phyloP scores from a whole-genome alignment of 306 rosid species.

The Myrica gale region DNA sequence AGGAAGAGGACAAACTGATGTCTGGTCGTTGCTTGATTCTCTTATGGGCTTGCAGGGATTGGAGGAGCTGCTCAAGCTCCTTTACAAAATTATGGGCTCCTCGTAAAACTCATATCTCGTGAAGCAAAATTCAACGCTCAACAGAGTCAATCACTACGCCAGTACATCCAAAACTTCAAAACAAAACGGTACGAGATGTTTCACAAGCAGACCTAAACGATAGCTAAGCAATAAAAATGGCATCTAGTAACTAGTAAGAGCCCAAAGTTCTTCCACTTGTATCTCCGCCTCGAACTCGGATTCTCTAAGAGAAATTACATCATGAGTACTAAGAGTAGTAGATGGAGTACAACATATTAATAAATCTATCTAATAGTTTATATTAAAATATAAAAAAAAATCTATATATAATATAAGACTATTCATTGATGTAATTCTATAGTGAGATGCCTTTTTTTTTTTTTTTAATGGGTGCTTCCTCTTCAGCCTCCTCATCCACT shows the following conservation, averaged over 20 bases:
- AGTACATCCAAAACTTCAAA: background rate
- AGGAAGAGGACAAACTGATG: background rate
- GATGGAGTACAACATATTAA: no score
- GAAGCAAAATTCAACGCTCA: background rate
- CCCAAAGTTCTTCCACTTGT: slow-evolving; percentile 33
- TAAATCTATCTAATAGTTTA: no score
- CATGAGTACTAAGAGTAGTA: no score
- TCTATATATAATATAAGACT: no score
- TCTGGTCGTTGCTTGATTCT: slow-evolving; percentile 17
- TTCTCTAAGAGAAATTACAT: no score
- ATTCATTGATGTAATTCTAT: no score
- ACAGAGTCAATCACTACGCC: background rate
- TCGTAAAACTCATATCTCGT: no score
- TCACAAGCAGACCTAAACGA: background rate
- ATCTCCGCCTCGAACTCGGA: slow-evolving; percentile 63
- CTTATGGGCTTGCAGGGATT: slow-evolving; percentile 30
- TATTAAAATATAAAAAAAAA: no score
- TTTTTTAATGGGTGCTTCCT: slow-evolving; percentile 53
- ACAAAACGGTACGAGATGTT: background rate
- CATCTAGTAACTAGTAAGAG: slow-evolving; percentile 13
- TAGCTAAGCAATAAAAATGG: background rate
- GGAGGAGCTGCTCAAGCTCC: slow-evolving; percentile 42
- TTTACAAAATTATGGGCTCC: slow-evolving; percentile 46
- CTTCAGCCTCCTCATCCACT: slow-evolving; percentile 53
- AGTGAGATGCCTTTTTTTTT: no score